Evolutionary conservation across 73 alveolate species (phyloP), one percentile per base, ranked within the genome.

Genomic region (Urostyla sp.): DNA sequence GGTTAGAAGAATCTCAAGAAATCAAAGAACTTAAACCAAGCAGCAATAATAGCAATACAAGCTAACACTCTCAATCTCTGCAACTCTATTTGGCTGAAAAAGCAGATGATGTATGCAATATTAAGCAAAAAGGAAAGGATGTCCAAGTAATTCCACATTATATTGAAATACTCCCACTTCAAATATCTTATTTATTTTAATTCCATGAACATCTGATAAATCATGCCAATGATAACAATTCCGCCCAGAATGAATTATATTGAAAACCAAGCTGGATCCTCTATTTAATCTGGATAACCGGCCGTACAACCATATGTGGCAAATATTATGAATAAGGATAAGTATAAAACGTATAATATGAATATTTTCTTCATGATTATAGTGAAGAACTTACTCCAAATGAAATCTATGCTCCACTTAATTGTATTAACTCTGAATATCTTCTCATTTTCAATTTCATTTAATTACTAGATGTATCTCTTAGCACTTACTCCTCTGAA

Each of bases 131-230:
- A 37, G 16, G 91, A 82, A 0, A 40, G 16, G 6, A 82, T 15
- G 45, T 82, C 91, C 20, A 82, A 21, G 43, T 40, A 35, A 54
- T 81, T 81, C 91, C 91, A 81, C 26, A 81, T 69, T 13, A 63
- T 58, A 37, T 69, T 52, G 45, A 81, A 34, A 58, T 81, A 81
- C 45, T 18, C 46, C 50, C 3, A 15, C 23, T 35, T 56, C n/a
- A 46, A 52, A 18, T 13, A 31, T 15, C 24, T 23, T 26, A 67
- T 21, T 51, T 81, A 40, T 16, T 13, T 52, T 30, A 81, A 10
- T 54, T 67, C 85, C 10, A 81, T 52, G 6, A 45, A 27, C 0
- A 81, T 32, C 55, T 69, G 72, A 59, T 63, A 81, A 5, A 34
- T 0, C 61, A n/a, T n/a, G n/a, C n/a, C n/a, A n/a, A n/a, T n/a